Base-by-base conservation (phyloP, 1,284 basidiomycete genomes). In the Leucoagaricus sp. region DNA sequence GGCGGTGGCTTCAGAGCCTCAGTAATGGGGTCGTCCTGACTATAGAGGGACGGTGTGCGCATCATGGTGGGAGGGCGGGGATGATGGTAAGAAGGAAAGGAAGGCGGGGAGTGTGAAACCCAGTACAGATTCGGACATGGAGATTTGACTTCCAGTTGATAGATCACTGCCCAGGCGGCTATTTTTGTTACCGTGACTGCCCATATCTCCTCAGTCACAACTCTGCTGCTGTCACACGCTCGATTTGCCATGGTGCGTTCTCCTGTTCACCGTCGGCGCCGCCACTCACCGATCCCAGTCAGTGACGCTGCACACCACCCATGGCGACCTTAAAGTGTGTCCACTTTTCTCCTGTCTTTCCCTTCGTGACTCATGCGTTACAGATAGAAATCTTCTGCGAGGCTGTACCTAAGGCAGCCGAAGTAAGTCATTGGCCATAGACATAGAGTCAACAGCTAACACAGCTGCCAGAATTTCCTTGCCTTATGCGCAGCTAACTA, bases 321-420 rank as follows among this genome's bases (percentile, higher is more conserved):
- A 91, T 64, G 96, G 96, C 25, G 96, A 99, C 65, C 78, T 99
- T 73, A 99, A 99, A 84, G 94, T 93, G 65, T 48, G 26, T 53
- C 34, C 29, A 19, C 15, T 28, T n/a, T 19, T 8, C 26, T 47
- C 21, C 33, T 51, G 6, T 26, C 56, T 40, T 12, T 53, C 54
- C 33, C 21, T 23, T 19, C 21, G 7, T 36, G 12, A 23, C 28
- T 28, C 45, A 42, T 38, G 34, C 41, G 38, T 57, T 53, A 28
- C 68, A 98, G 94, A 87, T 98, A 62, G 96, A 99, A 74, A 73
- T 99, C 23, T 99, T 98, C 75, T 98, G 96, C 74, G 96, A 99
- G 72, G 87, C 94, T 7, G 92, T 94, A 15, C 96, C 96, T 12
- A 92, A 94, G 67, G 82, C 95, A 17, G 94, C 96, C 60, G 96